Evolutionary conservation across 2,329 filamentous ascomycete species (phyloP).

Genomic region (Ceratocystis eucalypticola): DNA sequence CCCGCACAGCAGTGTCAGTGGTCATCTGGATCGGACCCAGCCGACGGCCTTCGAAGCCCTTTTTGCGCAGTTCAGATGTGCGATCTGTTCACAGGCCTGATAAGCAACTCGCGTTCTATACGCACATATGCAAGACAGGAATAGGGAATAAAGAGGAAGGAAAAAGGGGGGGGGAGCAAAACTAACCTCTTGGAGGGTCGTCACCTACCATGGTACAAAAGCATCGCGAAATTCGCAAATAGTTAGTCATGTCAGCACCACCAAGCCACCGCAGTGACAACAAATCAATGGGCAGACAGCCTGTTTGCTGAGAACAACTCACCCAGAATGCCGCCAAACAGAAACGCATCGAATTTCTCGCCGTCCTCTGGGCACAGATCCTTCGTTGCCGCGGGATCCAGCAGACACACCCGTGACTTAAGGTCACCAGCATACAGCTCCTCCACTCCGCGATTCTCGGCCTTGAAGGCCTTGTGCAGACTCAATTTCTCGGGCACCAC

Average conservation of each 20-base stretch:
- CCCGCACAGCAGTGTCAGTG: slow-evolving; percentile 89
- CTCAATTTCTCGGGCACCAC: slow-evolving; percentile 47
- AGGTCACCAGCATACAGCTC: slow-evolving; percentile 54
- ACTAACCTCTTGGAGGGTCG: slow-evolving; percentile 72
- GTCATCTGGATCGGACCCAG: slow-evolving; percentile 95
- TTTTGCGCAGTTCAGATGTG: slow-evolving; percentile 87
- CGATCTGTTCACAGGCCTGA: slow-evolving; percentile 46
- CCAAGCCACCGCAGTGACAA: neutral
- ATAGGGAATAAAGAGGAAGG: too few species aligned
- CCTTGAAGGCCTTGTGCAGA: slow-evolving; percentile 47
- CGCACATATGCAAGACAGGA: too few species aligned
- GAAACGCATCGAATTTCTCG: slow-evolving; percentile 70
- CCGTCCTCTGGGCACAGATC: slow-evolving; percentile 78
- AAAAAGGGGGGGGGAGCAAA: neutral
- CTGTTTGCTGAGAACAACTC: slow-evolving; percentile 24
- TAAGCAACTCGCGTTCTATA: neutral
- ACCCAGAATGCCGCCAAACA: slow-evolving; percentile 95
- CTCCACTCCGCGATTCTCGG: slow-evolving; percentile 69
- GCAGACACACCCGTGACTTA: slow-evolving; percentile 68
- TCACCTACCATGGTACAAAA: slow-evolving; percentile 46
- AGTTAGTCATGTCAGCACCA: slow-evolving; percentile 3
- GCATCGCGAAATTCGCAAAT: neutral
- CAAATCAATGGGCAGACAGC: neutral
- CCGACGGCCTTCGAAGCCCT: slow-evolving; percentile 77
- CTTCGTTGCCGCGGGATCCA: slow-evolving; percentile 71